These are phyloP conservation scores for Microbotryum violaceum DNA, from an alignment of 1,284 basidiomycete species.

Conservation along the genomic window DNA sequence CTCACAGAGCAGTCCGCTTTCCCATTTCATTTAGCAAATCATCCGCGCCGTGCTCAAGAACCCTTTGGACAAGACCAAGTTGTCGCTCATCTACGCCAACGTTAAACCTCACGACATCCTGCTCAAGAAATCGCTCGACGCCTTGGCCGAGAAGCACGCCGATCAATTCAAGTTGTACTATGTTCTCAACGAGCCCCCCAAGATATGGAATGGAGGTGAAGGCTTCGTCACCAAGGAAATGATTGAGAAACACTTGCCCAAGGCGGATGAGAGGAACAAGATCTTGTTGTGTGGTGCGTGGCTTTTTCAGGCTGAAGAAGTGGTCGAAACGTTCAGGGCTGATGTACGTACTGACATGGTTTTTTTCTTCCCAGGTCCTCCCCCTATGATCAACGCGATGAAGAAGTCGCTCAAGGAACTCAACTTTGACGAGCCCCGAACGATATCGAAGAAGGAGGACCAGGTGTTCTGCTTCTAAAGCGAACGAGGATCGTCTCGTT, in stretches of 20 bases:
- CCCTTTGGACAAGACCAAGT: conserved; percentile 72
- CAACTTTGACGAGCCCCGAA: conserved; percentile 74
- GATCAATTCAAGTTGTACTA: conserved; percentile 75
- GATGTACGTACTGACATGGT: not conserved
- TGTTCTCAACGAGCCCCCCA: conserved; percentile 87
- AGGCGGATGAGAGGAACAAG: conserved; percentile 36
- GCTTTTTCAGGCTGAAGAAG: no score
- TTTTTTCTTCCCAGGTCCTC: conserved; percentile 55
- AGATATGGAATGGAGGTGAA: conserved; percentile 74
- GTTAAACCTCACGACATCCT: conserved; percentile 53
- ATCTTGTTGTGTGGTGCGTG: conserved; percentile 42
- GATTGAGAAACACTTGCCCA: conserved; percentile 54
- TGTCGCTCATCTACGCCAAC: conserved; percentile 94
- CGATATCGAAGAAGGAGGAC: conserved; percentile 88
- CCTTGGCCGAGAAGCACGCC: conserved; percentile 60
- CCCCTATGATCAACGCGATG: conserved; percentile 95
- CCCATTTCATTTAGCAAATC: conserved; percentile 54
- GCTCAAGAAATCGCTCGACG: conserved; percentile 75
- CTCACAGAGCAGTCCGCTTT: not conserved
- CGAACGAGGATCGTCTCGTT: no score
- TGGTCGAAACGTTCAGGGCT: not conserved
- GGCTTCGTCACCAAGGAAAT: conserved; percentile 95
- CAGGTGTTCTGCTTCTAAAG: conserved; percentile 51
- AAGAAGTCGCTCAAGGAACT: conserved; percentile 87
- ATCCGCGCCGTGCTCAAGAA: conserved; percentile 82